These are phyloP conservation scores for Trichoderma reesei DNA, from an alignment of 495 filamentous ascomycete species.

Conservation along the genomic window DNA sequence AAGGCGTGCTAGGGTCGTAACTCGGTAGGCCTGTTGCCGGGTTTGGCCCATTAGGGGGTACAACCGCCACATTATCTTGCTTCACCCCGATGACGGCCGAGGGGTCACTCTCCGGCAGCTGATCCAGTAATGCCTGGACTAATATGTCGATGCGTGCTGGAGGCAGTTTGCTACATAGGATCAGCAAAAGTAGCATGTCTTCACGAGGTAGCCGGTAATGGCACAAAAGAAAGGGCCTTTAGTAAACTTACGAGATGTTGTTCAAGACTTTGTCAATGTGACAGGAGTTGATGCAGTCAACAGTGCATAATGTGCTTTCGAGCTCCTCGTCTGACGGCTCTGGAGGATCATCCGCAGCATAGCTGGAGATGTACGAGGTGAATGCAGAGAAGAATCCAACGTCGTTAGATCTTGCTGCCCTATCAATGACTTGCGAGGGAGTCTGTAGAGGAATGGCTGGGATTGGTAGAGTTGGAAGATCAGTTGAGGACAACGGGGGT, in stretches of 20 bases:
- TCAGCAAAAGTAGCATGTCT: constrained; percentile 1
- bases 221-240: neutral
- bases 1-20: constrained; percentile 86
- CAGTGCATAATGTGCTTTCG: constrained; percentile 87
- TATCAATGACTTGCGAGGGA: constrained; percentile 89
- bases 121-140: constrained; percentile 62
- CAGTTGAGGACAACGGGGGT: constrained; percentile 68
- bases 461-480: constrained; percentile 61
- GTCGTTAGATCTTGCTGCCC: constrained; percentile 65
- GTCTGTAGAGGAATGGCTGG: constrained; percentile 80
- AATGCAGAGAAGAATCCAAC: constrained; percentile 85
- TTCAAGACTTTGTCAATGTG: constrained; percentile 71
- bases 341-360: constrained; percentile 93
- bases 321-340: constrained; percentile 96
- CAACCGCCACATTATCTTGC: constrained; percentile 55
- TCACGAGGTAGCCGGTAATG: too few relatives aligned
- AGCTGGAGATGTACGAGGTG: constrained; percentile 94
- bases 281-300: constrained; percentile 88
- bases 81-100: constrained; percentile 82
- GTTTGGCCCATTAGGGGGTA: constrained; percentile 50
- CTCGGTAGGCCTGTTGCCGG: constrained; percentile 38
- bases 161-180: constrained; percentile 52
- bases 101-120: constrained; percentile 75
- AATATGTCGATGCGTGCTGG: constrained; percentile 54
- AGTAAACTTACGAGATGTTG: constrained; percentile 63